Evolutionary conservation across 805 yeast species (phyloP).

Genomic region (Kodamaea restingae): DNA sequence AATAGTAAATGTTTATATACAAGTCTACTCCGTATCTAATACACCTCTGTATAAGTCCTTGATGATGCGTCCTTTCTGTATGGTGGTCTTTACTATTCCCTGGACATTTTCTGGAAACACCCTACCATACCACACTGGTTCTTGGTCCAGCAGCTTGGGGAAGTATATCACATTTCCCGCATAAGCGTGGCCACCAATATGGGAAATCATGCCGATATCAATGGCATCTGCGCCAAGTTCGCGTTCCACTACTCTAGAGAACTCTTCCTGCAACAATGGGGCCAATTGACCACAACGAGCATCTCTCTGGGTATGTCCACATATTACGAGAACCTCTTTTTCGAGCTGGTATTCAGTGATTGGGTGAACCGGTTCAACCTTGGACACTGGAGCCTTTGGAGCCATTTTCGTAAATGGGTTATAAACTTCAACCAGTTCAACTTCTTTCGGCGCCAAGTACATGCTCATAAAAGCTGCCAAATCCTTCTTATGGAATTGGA

Average conservation of each 20-base stretch:
- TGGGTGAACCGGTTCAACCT: conserved; percentile 4
- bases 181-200: conserved; percentile 81
- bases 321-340: conserved; percentile 43
- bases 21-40: background rate
- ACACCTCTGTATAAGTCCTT: conserved; percentile 47
- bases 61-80: conserved; percentile 47
- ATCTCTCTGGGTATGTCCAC: conserved; percentile 67
- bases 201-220: conserved; percentile 59
- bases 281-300: conserved; percentile 65
- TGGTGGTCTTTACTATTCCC: conserved; percentile 55
- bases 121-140: conserved; percentile 71
- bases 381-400: background rate
- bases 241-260: conserved; percentile 35
- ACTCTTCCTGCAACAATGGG: conserved; percentile 52
- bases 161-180: conserved; percentile 77
- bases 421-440: conserved; percentile 14
- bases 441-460: conserved; percentile 36
- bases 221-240: conserved; percentile 26
- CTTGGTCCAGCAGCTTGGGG: conserved; percentile 33
- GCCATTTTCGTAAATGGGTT: conserved; percentile 20
- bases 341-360: background rate
- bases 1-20: no score
- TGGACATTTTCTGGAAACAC: conserved; percentile 65
- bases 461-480: conserved; percentile 37
- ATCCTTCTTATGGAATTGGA: conserved; percentile 31